Conservation (phyloP, 352 stramenopile species). For the Pythium chondricola region DNA sequence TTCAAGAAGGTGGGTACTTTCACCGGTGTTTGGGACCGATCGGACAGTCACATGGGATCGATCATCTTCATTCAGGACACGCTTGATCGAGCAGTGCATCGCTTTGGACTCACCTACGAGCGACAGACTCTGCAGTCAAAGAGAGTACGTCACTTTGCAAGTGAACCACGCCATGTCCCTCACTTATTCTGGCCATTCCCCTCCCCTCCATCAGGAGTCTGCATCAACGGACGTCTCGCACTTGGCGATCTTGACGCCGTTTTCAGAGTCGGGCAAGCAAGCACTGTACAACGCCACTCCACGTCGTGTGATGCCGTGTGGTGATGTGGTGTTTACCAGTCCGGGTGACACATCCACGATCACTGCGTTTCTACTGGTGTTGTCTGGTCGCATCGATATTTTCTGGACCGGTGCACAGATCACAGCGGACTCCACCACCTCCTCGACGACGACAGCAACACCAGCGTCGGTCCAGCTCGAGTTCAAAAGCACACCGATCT, state of each 20-base stretch:
- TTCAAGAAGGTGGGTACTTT: constrained; percentile 22
- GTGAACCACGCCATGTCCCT: not conserved
- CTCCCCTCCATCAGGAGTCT: constrained; percentile 33
- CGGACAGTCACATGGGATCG: constrained; percentile 2
- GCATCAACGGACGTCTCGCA: constrained; percentile 29
- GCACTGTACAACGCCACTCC: constrained; percentile 23
- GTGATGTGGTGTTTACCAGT: constrained; percentile 7
- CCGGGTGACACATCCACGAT: not conserved
- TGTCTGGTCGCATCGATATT: constrained; percentile 38
- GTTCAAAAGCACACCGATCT: constrained; percentile 13
- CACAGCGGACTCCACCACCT: not conserved
- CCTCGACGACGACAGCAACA: not conserved
- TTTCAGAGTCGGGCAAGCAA: constrained; percentile 26
- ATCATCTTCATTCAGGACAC: constrained; percentile 10
- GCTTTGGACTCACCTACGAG: constrained; percentile 13
- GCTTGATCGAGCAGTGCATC: constrained; percentile 12
- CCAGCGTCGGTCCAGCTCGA: not conserved
- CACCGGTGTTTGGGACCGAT: too few species aligned
- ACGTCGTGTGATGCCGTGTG: constrained; percentile 12
- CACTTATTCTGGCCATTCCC: not conserved
- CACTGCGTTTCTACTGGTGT: constrained; percentile 25
- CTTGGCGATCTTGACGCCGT: constrained; percentile 31
- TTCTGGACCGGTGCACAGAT: constrained; percentile 25
- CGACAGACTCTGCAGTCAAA: constrained; percentile 3
- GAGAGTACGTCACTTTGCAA: constrained; percentile 3